Evolutionary conservation across 768 basidiomycete genomes (phyloP), one percentile per base, ranked within the genome.

Genomic region (Termitomyces sp.): DNA sequence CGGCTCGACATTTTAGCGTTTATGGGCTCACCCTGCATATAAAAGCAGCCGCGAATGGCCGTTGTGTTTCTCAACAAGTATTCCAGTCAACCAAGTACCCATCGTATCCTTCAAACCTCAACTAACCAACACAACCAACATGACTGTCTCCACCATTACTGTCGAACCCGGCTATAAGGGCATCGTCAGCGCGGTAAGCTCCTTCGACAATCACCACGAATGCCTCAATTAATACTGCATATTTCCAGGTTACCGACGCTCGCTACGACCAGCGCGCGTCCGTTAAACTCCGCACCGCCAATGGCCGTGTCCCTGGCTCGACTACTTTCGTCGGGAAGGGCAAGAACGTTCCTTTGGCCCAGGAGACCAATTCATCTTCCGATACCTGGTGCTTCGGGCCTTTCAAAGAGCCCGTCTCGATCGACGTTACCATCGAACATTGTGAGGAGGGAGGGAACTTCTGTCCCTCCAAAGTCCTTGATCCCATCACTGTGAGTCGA

Each of bases 311-410:
- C 41, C n/a, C 58, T 2, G 56, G 50, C 2, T 40, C 19, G 33
- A 52, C 49, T 26, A 55, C 60, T 26, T 19, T 60, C 50, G 21
- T 57, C 38, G 50, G 60, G 4, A 41, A 4, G 1, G 60, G 56
- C 15, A 40, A 50, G 0, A 61, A 58, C 38, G 33, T 38, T 8
- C 53, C 53, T 28, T 54, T 53, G 41, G 10, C 3, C 12, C 49
- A 55, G 50, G 56, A 60, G 41, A 21, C 46, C 15, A 55, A 61
- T 14, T 9, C 14, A 1, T 4, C 38, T 10, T 19, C 45, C 12
- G 10, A 21, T n/a, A 19, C 50, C 40, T 58, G 50, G 53, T 33
- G 45, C 33, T 58, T 55, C 26, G 60, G 60, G 26, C 60, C 60
- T 28, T 58, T 58, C 55, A n/a, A 35, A 15, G 56, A 57, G 48